phyloP scores from a whole-genome alignment of 192 early-diverging fungal genomes.

The Backusella tarrabulga region DNA sequence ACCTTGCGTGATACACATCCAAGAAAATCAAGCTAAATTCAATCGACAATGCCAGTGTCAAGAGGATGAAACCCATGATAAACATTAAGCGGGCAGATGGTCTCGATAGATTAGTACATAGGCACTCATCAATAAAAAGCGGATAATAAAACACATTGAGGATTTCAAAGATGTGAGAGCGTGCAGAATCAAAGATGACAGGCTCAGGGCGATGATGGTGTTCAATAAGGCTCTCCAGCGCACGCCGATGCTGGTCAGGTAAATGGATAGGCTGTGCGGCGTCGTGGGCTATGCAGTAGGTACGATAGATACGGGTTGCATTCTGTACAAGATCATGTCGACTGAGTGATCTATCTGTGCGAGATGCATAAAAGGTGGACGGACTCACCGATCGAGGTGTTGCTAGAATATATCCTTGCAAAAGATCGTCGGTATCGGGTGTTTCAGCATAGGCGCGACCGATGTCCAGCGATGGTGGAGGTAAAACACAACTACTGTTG shows the following conservation, averaged over 20 bases:
- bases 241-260: constrained; percentile 38
- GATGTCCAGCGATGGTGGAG: neutral
- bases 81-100: constrained; percentile 17
- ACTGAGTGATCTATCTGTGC: constrained; percentile 12
- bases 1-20: constrained; percentile 20
- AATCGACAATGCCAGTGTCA: constrained; percentile 35
- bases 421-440: constrained; percentile 11
- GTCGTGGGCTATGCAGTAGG: constrained; percentile 30
- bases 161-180: constrained; percentile 42
- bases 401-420: neutral
- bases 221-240: constrained; percentile 38
- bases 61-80: constrained; percentile 19
- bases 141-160: constrained; percentile 47
- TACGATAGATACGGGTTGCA: constrained; percentile 34
- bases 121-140: constrained; percentile 36
- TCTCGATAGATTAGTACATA: constrained; percentile 36
- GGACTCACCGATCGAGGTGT: neutral
- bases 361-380: constrained; percentile 8
- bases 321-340: constrained; percentile 37
- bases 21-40: constrained; percentile 39
- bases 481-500: neutral
- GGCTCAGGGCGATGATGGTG: constrained; percentile 40
- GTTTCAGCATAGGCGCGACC: constrained; percentile 5
- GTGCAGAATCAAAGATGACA: constrained; percentile 41
- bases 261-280: constrained; percentile 34